Base-by-base conservation (phyloP, 495 filamentous ascomycete species). In the Penicillium taxi region DNA sequence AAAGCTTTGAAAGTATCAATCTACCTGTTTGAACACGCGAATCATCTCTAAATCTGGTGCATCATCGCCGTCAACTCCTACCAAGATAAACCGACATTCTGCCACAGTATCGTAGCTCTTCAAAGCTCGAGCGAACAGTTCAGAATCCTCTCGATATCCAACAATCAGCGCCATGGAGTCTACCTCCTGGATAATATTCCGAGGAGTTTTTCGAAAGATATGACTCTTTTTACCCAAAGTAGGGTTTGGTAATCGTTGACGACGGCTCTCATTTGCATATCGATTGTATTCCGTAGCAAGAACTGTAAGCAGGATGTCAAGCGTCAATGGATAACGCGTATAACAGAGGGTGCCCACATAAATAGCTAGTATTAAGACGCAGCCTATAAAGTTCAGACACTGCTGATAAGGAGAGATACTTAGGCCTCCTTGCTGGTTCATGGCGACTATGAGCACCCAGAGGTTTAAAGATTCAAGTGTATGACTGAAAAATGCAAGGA, bases 61-160 rank as follows among this genome's bases (percentile, higher is more conserved):
- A 9, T 46, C 41, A 26, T 61, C 49, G 0, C 57, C 57, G 41
- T 61, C 57, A 16, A 61, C 47, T 1, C 57, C 54, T 4, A 56
- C 47, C 0, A 61, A 49, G 23, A 55, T 35, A 14, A 61, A 53
- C 1, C 55, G 51, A 11, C 52, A 50, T 11, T 50, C 54, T 5
- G 48, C 34, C 0, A 54, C 41, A 12, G 24, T 32, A 11, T 39
- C 45, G 36, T 61, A 61, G 35, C 57, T 61, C 11, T 56, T 42
- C 37, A 61, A 37, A 11, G 54, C 55, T 9, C 53, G 47, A 20
- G 36, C 37, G 35, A 53, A 61, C 5, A 61, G 37, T 7, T 46
- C 45, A 7, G 54, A 52, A 18, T 61, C 54, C 38, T 61, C 57
- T 13, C 57, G 57, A 39, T 61, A 61, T 16, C 57, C 57, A 4